A percentile compares a stretch with the other conserved stretches of the same genome.
phyloP scores from a whole-genome alignment of 768 basidiomycete species.

The Termitomyces sp. region DNA sequence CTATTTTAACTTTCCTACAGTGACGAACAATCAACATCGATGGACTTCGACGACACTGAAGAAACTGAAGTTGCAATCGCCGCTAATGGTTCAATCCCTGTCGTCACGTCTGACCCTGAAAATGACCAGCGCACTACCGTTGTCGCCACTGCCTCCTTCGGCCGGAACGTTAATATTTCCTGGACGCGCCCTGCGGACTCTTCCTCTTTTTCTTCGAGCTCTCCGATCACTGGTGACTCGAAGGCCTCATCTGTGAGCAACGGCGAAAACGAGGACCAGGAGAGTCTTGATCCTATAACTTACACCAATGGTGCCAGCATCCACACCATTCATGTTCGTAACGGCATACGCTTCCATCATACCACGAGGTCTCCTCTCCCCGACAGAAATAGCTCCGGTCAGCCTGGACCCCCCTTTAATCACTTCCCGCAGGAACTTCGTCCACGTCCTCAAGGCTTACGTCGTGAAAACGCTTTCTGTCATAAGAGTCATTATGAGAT shows the following conservation, averaged over 20 bases:
- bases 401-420: conserved; percentile 10
- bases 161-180: neutral
- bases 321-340: neutral
- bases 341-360: neutral
- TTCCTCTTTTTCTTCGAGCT: neutral
- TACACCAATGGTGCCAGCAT: neutral
- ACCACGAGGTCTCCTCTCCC: neutral
- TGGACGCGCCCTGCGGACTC: neutral
- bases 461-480: conserved; percentile 15
- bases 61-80: neutral
- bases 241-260: neutral
- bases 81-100: neutral
- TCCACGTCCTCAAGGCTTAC: conserved; percentile 5
- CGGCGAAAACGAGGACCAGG: neutral
- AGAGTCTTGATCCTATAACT: neutral
- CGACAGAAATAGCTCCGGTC: neutral
- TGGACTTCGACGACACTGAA: neutral
- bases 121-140: neutral
- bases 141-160: neutral
- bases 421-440: conserved; percentile 9
- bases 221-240: neutral
- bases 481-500: conserved; percentile 15
- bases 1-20: neutral
- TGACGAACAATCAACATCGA: neutral
- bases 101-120: neutral